These are phyloP conservation scores for Huntiella omanensis DNA, from an alignment of 2,329 filamentous ascomycete species.

Conservation along the genomic window DNA sequence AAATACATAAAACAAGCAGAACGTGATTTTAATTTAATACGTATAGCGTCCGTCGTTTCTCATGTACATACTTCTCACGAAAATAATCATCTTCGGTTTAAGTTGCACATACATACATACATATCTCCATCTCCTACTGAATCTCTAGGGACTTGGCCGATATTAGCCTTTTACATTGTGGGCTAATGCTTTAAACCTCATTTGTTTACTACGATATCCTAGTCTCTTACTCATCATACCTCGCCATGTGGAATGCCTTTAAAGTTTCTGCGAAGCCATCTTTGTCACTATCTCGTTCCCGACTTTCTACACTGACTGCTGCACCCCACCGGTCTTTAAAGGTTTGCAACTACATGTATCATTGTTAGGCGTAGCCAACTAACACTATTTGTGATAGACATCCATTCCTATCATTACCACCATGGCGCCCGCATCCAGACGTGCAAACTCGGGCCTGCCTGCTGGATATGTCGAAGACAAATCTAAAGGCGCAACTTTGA, in stretches of 20 bases:
- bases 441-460: conserved; percentile 7
- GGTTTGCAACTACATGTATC: background rate
- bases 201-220: too few species aligned
- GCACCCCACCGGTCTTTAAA: background rate
- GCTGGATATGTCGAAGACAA: conserved; percentile 63
- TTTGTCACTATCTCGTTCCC: conserved; percentile 1
- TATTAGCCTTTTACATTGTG: background rate
- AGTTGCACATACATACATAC: background rate
- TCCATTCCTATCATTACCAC: conserved; percentile 3
- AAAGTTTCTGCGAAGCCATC: conserved; percentile 5
- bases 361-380: background rate
- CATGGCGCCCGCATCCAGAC: conserved; percentile 13
- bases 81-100: background rate
- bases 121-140: too few species aligned
- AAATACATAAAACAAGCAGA: too few species aligned
- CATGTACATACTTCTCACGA: too few species aligned
- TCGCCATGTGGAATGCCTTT: conserved; percentile 8
- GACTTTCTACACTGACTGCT: background rate
- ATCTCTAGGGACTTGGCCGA: too few species aligned
- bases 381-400: background rate
- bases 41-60: too few species aligned
- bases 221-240: background rate
- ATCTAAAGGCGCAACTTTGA: conserved; percentile 62
- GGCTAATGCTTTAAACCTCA: background rate
- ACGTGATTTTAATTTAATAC: background rate